A percentile compares a stretch with the other conserved stretches of the same genome.
These are phyloP conservation scores for Populus euphratica DNA, from an alignment of 345 rosid genomes.

Conservation along the genomic window DNA sequence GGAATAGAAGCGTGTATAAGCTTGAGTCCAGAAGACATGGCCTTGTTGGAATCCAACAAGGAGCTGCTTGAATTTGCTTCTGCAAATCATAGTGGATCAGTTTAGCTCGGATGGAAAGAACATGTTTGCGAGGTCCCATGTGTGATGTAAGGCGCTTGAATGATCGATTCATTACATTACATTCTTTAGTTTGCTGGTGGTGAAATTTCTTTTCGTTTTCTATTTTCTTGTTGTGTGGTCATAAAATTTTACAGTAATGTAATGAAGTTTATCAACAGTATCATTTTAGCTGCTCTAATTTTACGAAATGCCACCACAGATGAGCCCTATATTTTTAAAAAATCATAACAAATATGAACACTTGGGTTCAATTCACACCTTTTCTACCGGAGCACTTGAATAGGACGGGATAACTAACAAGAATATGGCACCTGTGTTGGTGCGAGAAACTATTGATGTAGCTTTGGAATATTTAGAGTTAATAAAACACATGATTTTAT, in stretches of 20 bases:
- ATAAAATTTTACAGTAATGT: no score
- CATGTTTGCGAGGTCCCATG: no score
- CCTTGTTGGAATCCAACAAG: neutral
- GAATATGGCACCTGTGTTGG: slow-evolving; percentile 15
- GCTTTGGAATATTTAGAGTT: no score
- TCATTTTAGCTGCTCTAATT: neutral
- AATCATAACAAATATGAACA: slow-evolving; percentile 15
- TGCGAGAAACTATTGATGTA: no score
- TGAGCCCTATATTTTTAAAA: neutral
- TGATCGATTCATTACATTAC: no score
- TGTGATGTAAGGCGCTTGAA: no score
- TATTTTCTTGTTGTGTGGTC: no score
- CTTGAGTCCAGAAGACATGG: slow-evolving; percentile 7
- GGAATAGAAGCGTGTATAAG: slow-evolving; percentile 16
- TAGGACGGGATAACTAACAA: slow-evolving; percentile 14
- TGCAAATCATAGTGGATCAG: neutral
- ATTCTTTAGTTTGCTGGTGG: no score
- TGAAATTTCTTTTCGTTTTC: no score
- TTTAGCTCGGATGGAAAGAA: no score
- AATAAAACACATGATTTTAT: no score
- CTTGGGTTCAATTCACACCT: slow-evolving; percentile 20
- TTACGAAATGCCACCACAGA: neutral
- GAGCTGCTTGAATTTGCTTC: slow-evolving; percentile 15
- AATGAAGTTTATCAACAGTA: neutral
- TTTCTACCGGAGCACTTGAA: slow-evolving; percentile 8